Conservation (phyloP, 1,284 basidiomycete species). For the Somion occarium region DNA sequence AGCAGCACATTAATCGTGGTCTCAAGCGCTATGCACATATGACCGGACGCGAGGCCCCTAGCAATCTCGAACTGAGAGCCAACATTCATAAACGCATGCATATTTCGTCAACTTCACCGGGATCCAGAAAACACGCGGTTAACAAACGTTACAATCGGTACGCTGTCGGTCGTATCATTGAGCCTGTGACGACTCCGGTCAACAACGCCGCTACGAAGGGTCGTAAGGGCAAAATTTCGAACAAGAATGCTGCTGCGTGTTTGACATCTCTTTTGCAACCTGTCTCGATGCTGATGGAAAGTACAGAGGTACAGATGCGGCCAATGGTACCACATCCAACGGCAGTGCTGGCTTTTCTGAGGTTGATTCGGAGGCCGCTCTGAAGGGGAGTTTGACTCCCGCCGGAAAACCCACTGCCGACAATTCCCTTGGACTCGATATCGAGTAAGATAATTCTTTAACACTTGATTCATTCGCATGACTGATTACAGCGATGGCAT, state of each 20-base stretch:
- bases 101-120: constrained; percentile 25
- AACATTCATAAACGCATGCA: constrained; percentile 54
- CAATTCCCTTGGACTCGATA: constrained; percentile 69
- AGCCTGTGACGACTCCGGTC: constrained; percentile 8
- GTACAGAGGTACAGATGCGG: background rate
- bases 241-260: background rate
- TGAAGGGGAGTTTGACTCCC: constrained; percentile 38
- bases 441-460: constrained; percentile 46
- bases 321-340: constrained; percentile 11
- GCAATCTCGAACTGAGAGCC: constrained; percentile 42
- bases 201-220: background rate
- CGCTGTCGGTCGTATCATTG: constrained; percentile 13
- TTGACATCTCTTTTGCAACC: too few relatives aligned
- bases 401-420: constrained; percentile 48
- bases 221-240: background rate
- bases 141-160: constrained; percentile 33
- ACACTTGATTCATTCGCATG: background rate
- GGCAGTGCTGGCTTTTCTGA: constrained; percentile 29
- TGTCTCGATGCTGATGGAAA: background rate
- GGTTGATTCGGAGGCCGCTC: constrained; percentile 34
- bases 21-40: constrained; percentile 65
- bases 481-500: constrained; percentile 3
- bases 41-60: constrained; percentile 52
- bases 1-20: constrained; percentile 69
- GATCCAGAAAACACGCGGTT: constrained; percentile 23